Conservation (phyloP, 257 asterid genomes). For the Verbena officinalis region DNA sequence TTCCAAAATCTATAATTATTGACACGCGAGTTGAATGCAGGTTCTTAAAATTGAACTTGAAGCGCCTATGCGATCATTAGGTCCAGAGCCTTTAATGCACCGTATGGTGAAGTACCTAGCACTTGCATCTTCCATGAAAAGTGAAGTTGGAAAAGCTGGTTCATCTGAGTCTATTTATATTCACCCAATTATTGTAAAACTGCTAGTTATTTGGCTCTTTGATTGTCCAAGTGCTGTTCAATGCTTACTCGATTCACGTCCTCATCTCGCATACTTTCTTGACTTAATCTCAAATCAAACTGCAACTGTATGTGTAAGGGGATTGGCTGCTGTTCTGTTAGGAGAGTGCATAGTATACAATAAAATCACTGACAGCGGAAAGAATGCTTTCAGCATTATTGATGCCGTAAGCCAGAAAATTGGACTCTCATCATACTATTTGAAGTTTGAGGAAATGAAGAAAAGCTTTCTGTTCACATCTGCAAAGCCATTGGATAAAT, state of each 20-base stretch:
- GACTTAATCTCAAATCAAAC: conserved; percentile 71
- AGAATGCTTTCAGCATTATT: conserved; percentile 62
- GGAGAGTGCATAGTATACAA: conserved; percentile 78
- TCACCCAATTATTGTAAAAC: conserved; percentile 79
- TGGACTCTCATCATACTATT: conserved; percentile 74
- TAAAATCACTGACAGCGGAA: conserved; percentile 54
- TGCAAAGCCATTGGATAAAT: conserved; percentile 79
- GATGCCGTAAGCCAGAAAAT: conserved; percentile 82
- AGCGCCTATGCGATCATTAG: conserved; percentile 64
- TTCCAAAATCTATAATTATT: too few relatives aligned
- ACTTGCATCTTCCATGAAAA: conserved; percentile 79
- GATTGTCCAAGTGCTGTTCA: conserved; percentile 86
- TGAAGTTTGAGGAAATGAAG: conserved; percentile 81
- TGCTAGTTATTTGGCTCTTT: conserved; percentile 76
- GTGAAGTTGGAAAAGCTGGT: conserved; percentile 65
- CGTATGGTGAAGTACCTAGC: conserved; percentile 91
- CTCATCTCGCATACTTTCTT: conserved; percentile 82
- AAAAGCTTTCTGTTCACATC: conserved; percentile 66
- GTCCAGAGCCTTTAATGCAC: conserved; percentile 87
- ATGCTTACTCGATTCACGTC: conserved; percentile 84
- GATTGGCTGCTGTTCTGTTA: conserved; percentile 75
- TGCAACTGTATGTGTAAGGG: conserved; percentile 61
- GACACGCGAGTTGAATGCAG: conserved; percentile 64
- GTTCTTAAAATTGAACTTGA: conserved; percentile 79
- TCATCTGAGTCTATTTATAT: conserved; percentile 46